These are phyloP conservation scores for Phytophthora uliginosa DNA, from an alignment of 352 stramenopile genomes.

Conservation along the genomic window DNA sequence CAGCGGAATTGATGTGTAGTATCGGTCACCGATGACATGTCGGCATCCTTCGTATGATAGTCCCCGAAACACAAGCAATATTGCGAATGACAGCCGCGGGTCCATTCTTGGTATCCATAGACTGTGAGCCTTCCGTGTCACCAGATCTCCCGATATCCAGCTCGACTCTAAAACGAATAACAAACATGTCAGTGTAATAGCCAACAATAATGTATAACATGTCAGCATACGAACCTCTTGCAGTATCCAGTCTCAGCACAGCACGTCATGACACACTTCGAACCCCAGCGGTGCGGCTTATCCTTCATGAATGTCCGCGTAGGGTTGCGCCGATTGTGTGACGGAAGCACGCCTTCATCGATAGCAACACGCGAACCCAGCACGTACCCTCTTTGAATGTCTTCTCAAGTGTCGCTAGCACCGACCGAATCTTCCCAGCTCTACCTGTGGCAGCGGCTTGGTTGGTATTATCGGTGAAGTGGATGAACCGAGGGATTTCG, in stretches of 20 bases:
- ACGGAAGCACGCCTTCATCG: neutral
- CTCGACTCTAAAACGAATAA: neutral
- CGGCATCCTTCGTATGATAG: neutral
- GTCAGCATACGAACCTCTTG: neutral
- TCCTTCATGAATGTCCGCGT: neutral
- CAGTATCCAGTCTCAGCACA: neutral
- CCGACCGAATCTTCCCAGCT: neutral
- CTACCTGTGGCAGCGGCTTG: neutral
- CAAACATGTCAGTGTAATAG: neutral
- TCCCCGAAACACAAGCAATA: neutral
- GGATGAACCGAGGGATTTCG: neutral
- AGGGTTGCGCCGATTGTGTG: neutral
- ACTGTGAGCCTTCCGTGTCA: neutral
- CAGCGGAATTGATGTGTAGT: neutral
- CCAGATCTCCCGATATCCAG: neutral
- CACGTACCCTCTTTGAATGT: neutral
- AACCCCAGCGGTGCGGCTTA: neutral
- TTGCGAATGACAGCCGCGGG: neutral
- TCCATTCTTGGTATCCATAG: neutral
- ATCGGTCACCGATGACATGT: neutral
- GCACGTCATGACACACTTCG: neutral
- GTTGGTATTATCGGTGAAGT: neutral
- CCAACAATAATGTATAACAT: neutral
- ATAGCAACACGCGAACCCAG: neutral
- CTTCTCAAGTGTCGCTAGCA: neutral